Conservation (phyloP, 1,284 basidiomycete species). For the Uromyces viciae-fabae region DNA sequence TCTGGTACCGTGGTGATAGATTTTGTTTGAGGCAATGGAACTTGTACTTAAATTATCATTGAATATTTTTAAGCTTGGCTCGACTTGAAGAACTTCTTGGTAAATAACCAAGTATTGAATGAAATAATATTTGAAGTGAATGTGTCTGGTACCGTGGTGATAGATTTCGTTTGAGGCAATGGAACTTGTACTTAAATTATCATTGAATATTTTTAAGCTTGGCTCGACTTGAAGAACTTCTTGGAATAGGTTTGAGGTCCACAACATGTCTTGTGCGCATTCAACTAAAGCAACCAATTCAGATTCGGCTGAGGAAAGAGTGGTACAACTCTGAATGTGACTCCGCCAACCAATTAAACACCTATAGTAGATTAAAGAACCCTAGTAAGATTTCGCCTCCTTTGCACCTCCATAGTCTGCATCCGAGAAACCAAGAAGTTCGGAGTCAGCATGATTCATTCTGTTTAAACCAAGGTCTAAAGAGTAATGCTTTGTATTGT, state of each 20-base stretch:
- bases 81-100: too few relatives aligned
- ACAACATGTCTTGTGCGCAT: background rate
- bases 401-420: background rate
- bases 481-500: background rate
- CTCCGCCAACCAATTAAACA: background rate
- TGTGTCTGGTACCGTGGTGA: background rate
- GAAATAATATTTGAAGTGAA: too few relatives aligned
- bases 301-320: conserved; percentile 8
- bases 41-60: background rate
- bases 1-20: background rate
- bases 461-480: background rate
- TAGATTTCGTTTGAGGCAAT: background rate
- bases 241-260: background rate
- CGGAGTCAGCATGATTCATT: background rate
- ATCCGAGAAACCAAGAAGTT: background rate
- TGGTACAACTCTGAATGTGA: background rate
- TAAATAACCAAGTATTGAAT: background rate
- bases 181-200: background rate
- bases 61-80: background rate
- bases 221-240: too few relatives aligned
- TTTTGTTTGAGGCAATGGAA: background rate
- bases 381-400: background rate
- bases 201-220: background rate
- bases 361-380: background rate
- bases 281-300: background rate